Conservation (phyloP, 2,329 filamentous ascomycete species). For the Sclerotiophoma versabilis region DNA sequence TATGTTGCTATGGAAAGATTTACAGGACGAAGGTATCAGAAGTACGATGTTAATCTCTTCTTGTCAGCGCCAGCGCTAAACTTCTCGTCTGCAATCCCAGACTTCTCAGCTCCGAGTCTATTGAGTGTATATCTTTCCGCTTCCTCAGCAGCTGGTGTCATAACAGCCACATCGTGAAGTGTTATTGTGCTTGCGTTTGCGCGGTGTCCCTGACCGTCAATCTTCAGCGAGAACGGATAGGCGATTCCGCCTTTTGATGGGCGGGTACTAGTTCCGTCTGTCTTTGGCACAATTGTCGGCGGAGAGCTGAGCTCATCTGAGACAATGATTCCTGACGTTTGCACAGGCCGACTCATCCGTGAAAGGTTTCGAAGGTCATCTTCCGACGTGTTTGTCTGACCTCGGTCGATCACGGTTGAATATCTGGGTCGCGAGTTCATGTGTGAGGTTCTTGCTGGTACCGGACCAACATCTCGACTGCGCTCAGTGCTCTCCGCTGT, state of each 20-base stretch:
- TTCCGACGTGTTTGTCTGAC: slow-evolving; percentile 33
- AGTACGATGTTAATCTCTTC: neutral
- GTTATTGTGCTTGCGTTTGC: slow-evolving; percentile 76
- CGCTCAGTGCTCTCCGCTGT: slow-evolving; percentile 28
- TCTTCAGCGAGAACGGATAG: slow-evolving; percentile 73
- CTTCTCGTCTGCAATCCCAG: slow-evolving; percentile 59
- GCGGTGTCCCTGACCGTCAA: slow-evolving; percentile 52
- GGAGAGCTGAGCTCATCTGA: slow-evolving; percentile 36
- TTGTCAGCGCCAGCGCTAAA: slow-evolving; percentile 13
- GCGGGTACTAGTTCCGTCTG: slow-evolving; percentile 64
- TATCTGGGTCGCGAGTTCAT: slow-evolving; percentile 40
- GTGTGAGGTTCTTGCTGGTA: slow-evolving; percentile 15
- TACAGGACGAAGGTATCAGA: slow-evolving; percentile 11
- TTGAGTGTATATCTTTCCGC: slow-evolving; percentile 19
- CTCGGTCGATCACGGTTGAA: slow-evolving; percentile 43
- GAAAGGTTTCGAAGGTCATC: slow-evolving; percentile 27
- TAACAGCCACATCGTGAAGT: slow-evolving; percentile 53
- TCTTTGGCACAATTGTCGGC: slow-evolving; percentile 54
- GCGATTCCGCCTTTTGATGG: slow-evolving; percentile 74
- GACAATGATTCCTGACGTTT: slow-evolving; percentile 27
- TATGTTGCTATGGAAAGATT: neutral
- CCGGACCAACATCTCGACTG: slow-evolving; percentile 13
- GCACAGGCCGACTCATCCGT: slow-evolving; percentile 17
- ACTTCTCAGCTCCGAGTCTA: slow-evolving; percentile 58
- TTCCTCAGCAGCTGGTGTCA: slow-evolving; percentile 10